Evolutionary conservation across 352 stramenopile species (phyloP).

Genomic region (Globisporangium parvum): DNA sequence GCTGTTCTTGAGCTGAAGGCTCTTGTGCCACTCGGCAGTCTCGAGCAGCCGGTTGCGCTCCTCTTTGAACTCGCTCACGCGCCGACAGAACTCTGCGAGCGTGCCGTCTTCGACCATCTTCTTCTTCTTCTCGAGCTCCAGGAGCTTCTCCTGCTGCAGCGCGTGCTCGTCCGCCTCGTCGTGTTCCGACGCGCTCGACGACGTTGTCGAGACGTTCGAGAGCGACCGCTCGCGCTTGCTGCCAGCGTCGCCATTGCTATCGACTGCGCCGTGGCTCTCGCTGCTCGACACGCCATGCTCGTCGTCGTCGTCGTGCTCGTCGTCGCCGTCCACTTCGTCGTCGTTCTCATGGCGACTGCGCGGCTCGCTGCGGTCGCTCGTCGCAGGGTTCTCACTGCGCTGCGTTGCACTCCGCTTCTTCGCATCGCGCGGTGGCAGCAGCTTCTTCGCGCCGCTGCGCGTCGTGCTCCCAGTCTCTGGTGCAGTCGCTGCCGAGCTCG

Average conservation of each 20-base stretch:
- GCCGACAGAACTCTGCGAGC: conserved; percentile 74
- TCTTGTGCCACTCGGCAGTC: conserved; percentile 74
- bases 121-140: conserved; percentile 78
- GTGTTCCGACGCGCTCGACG: conserved; percentile 33
- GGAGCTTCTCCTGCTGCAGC: conserved; percentile 45
- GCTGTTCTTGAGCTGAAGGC: conserved; percentile 80
- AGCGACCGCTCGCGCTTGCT: conserved; percentile 47
- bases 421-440: conserved; percentile 9
- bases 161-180: conserved; percentile 28
- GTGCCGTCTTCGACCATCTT: conserved; percentile 81
- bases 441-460: conserved; percentile 15
- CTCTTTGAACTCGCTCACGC: conserved; percentile 80
- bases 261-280: conserved; percentile 13
- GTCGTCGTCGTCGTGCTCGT: conserved; percentile 21
- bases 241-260: not conserved
- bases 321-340: conserved; percentile 22
- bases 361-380: conserved; percentile 9
- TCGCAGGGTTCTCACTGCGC: conserved; percentile 8
- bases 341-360: conserved; percentile 9
- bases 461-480: conserved; percentile 17
- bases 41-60: conserved; percentile 69
- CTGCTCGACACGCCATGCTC: conserved; percentile 13
- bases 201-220: conserved; percentile 63
- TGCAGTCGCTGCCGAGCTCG: conserved; percentile 28
- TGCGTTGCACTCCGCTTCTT: conserved; percentile 19